A percentile compares a stretch with the other conserved stretches of the same genome.
Conservation (phyloP, 352 stramenopile species). For the Phytophthora pisi region DNA sequence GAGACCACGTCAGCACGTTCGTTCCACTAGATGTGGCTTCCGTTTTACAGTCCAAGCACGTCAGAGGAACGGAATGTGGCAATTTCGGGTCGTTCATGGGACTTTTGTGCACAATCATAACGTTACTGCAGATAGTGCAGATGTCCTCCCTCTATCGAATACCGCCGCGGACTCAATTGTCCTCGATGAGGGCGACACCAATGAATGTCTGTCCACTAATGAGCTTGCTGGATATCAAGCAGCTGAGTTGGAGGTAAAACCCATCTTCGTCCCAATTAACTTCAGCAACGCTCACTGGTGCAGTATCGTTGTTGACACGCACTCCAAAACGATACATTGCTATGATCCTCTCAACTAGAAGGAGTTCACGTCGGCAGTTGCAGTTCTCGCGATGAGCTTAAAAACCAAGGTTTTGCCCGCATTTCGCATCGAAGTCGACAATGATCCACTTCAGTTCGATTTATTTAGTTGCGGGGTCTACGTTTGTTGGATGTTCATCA, state of each 20-base stretch:
- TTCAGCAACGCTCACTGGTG: slow-evolving; percentile 23
- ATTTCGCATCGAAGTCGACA: not conserved
- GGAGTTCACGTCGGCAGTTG: not conserved
- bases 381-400: not conserved
- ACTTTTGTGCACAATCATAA: too few species aligned
- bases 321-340: slow-evolving; percentile 1
- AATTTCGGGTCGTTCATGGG: too few species aligned
- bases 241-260: too few species aligned
- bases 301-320: slow-evolving; percentile 6
- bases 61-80: too few species aligned
- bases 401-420: not conserved
- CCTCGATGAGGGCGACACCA: too few species aligned
- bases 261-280: not conserved
- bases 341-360: slow-evolving; percentile 12
- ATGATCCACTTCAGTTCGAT: slow-evolving; percentile 14
- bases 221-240: too few species aligned
- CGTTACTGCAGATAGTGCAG: too few species aligned
- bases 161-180: too few species aligned
- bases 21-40: too few species aligned
- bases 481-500: slow-evolving; percentile 21
- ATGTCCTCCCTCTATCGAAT: too few species aligned
- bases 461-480: slow-evolving; percentile 24
- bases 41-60: too few species aligned
- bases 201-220: not conserved
- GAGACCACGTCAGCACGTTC: too few species aligned